phyloP scores from a whole-genome alignment of 2,329 filamentous ascomycete genomes.

The Arachnomyces sp. region DNA sequence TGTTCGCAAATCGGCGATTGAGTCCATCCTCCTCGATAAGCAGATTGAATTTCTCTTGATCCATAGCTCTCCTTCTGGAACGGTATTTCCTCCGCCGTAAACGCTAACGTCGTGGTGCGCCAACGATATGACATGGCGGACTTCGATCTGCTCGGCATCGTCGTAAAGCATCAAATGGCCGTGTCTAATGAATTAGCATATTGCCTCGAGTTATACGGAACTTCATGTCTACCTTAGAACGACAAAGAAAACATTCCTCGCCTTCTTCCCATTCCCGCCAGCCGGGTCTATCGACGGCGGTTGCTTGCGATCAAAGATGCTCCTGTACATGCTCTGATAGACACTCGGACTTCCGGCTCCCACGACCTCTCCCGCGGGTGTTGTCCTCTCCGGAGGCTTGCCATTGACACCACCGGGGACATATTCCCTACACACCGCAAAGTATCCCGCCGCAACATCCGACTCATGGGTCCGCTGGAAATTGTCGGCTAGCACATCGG shows the following conservation, averaged over 20 bases:
- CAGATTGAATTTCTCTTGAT: conserved; percentile 90
- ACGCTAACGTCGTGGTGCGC: conserved; percentile 78
- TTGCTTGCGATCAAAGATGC: conserved; percentile 79
- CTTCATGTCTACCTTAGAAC: conserved; percentile 61
- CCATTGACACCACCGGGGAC: conserved; percentile 86
- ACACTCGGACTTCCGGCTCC: conserved; percentile 81
- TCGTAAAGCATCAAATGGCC: conserved; percentile 97
- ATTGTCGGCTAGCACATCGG: conserved; percentile 53
- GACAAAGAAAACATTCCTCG: conserved; percentile 87
- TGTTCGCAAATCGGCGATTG: conserved; percentile 40
- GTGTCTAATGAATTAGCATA: conserved; percentile 51
- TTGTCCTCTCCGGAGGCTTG: conserved; percentile 80
- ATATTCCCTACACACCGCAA: conserved; percentile 91
- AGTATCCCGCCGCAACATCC: conserved; percentile 83
- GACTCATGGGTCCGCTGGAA: conserved; percentile 56
- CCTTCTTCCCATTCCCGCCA: conserved; percentile 49
- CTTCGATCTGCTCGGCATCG: conserved; percentile 88
- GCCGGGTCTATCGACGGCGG: conserved; percentile 47
- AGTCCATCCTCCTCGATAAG: conserved; percentile 57
- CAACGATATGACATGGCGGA: conserved; percentile 89
- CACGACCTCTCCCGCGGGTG: conserved; percentile 70
- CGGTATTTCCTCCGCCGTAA: conserved; percentile 69
- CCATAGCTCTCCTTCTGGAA: conserved; percentile 87
- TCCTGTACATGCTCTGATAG: conserved; percentile 96
- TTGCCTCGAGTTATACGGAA: neutral